These are phyloP conservation scores for Westerdykella sp. DNA, from an alignment of 2,329 filamentous ascomycete species.

Conservation along the genomic window DNA sequence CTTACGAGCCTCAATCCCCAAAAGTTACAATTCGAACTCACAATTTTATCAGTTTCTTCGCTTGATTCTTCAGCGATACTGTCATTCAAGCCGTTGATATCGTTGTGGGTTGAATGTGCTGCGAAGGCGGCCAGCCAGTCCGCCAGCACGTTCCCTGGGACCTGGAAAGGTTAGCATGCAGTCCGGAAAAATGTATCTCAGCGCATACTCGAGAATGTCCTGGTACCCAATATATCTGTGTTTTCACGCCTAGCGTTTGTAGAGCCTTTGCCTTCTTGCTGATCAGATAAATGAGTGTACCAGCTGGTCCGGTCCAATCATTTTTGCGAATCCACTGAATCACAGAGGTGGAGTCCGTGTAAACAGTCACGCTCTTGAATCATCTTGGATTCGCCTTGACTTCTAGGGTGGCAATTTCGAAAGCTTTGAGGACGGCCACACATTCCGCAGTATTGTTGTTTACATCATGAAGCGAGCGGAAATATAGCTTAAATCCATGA, in stretches of 20 bases:
- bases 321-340: not conserved
- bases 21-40: no score
- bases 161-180: slow-evolving; percentile 2
- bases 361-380: slow-evolving; percentile 4
- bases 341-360: slow-evolving; percentile 4
- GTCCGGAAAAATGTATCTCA: not conserved
- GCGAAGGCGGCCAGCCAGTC: slow-evolving; percentile 5
- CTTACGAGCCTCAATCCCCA: no score
- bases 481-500: slow-evolving; percentile 4
- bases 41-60: no score
- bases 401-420: slow-evolving; percentile 4
- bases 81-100: no score
- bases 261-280: slow-evolving; percentile 3
- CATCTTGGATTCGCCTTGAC: not conserved
- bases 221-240: slow-evolving; percentile 9
- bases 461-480: not conserved
- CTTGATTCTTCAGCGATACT: no score
- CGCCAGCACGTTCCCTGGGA: slow-evolving; percentile 10
- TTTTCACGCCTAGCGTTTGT: not conserved
- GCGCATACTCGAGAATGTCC: slow-evolving; percentile 7
- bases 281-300: not conserved
- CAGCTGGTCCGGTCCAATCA: not conserved
- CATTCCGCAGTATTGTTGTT: slow-evolving; percentile 1
- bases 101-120: not conserved
- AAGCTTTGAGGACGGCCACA: slow-evolving; percentile 8